Base-by-base conservation (phyloP, 2,329 filamentous ascomycete species). In the Colletotrichum sp. region DNA sequence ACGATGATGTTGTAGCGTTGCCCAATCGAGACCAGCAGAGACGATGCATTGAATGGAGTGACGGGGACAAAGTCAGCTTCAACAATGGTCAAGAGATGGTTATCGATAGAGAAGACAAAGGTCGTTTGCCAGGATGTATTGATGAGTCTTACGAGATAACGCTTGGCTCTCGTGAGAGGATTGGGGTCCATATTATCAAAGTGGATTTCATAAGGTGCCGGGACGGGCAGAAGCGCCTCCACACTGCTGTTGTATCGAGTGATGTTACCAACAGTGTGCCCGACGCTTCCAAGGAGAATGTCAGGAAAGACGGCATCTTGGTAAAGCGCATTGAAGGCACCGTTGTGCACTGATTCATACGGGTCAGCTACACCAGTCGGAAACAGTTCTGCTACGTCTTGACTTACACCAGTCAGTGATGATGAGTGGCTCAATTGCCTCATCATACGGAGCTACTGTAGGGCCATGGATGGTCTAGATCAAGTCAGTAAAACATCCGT, bases 11-110 rank as follows among this genome's bases (percentile, higher is more conserved):
- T 78, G 66, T 77, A 78, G 9, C 80, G 75, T 76, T 89, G 87
- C 56, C 89, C 89, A 60, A 91, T 84, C 52, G 84, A 87, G 8
- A 91, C 82, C 8, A 83, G 86, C 10, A 91, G 81, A n/a, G 85
- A 82, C 4, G 87, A 83, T 0, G 86, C 87, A 2, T 83, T 81
- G 79, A 90, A 91, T 0, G 89, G 89, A 66, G 84, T 78, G 67
- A 88, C 80, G 0, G 85, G 83, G 0, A 89, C 86, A n/a, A 88
- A 87, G 75, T 89, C 88, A 52, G 83, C 84, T 16, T 86, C 83
- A 32, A 89, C 85, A 55, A 90, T 85, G 1, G 83, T 86, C 43
- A 89, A 55, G 5, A 64, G 60, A 56, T 80, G 79, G 24, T 69
- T 83, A 55, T 88, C 86, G 30, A 88, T 84, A 60, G 81, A 83